Percentiles rank a stretch among this genome's conserved stretches.
Conservation (phyloP, 805 yeast species). For the Sugiyamaella qingdaonensis region DNA sequence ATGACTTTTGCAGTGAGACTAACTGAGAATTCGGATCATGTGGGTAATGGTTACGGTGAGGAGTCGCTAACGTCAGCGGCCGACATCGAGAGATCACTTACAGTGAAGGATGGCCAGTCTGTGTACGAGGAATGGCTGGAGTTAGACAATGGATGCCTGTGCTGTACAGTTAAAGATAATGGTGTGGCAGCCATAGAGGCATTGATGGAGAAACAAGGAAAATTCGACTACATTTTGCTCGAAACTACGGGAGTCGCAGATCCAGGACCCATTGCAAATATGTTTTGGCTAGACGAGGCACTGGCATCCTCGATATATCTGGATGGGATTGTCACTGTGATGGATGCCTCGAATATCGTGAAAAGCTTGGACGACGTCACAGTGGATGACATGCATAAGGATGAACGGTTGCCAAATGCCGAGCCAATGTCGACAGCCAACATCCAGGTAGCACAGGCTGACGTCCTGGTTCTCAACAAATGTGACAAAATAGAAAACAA, state of each 20-base stretch:
- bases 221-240: constrained; percentile 82
- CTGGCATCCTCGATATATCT: constrained; percentile 77
- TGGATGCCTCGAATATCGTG: constrained; percentile 61
- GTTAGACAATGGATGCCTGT: constrained; percentile 91
- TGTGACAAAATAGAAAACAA: constrained; percentile 46
- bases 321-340: constrained; percentile 86
- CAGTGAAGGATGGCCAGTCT: constrained; percentile 53
- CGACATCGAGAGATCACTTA: constrained; percentile 81
- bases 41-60: too few species aligned
- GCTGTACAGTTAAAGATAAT: constrained; percentile 92
- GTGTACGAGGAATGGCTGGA: constrained; percentile 92
- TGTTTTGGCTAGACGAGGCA: constrained; percentile 97
- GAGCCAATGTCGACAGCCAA: constrained; percentile 71
- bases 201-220: constrained; percentile 64
- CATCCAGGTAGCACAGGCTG: constrained; percentile 87
- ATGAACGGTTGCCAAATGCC: constrained; percentile 21
- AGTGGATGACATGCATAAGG: constrained; percentile 8
- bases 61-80: constrained; percentile 89
- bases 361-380: constrained; percentile 60
- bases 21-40: constrained; percentile 29
- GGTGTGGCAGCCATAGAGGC: constrained; percentile 94
- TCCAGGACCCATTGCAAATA: constrained; percentile 93
- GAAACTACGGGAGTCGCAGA: constrained; percentile 98
- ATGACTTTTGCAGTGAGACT: background rate
- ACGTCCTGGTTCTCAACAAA: constrained; percentile 75